A percentile compares a stretch with the other conserved stretches of the same genome.
phyloP scores from a whole-genome alignment of 768 basidiomycete genomes.

The Pleurotus platypus region DNA sequence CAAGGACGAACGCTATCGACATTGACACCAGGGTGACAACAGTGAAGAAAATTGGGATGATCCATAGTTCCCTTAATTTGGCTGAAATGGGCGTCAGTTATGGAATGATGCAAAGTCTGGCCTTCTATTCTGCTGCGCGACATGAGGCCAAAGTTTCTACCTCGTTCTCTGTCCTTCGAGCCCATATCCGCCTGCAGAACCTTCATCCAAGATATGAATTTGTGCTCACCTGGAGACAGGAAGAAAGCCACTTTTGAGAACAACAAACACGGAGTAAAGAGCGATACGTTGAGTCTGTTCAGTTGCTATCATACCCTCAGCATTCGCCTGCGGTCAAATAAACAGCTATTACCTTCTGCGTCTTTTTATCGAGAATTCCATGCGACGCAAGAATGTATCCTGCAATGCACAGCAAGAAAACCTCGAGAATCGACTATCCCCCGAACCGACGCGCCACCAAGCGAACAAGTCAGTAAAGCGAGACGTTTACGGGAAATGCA shows the following conservation, averaged over 20 bases:
- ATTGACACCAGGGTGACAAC: constrained; percentile 75
- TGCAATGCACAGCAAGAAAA: constrained; percentile 80
- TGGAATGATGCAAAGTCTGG: too few species aligned
- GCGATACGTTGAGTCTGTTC: constrained; percentile 79
- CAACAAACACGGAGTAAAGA: constrained; percentile 85
- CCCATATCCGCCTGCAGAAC: background rate
- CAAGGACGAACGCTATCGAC: constrained; percentile 58
- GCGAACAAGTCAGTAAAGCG: constrained; percentile 3
- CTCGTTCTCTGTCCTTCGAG: too few species aligned
- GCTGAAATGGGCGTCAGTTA: constrained; percentile 28
- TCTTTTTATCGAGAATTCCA: constrained; percentile 84
- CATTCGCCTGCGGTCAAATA: background rate
- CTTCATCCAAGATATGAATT: background rate
- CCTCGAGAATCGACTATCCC: constrained; percentile 79
- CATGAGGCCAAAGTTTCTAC: too few species aligned
- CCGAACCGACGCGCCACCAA: background rate
- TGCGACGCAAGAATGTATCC: constrained; percentile 77
- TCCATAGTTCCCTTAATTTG: constrained; percentile 79
- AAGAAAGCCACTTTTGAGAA: constrained; percentile 97
- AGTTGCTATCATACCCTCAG: constrained; percentile 47
- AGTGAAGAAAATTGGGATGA: constrained; percentile 83
- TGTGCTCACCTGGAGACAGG: constrained; percentile 62
- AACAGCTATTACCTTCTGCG: constrained; percentile 63
- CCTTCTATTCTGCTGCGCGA: too few species aligned
- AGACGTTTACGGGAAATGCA: background rate